Conservation (phyloP, 2,329 filamentous ascomycete species). For the Microdochium trichocladiopsis region DNA sequence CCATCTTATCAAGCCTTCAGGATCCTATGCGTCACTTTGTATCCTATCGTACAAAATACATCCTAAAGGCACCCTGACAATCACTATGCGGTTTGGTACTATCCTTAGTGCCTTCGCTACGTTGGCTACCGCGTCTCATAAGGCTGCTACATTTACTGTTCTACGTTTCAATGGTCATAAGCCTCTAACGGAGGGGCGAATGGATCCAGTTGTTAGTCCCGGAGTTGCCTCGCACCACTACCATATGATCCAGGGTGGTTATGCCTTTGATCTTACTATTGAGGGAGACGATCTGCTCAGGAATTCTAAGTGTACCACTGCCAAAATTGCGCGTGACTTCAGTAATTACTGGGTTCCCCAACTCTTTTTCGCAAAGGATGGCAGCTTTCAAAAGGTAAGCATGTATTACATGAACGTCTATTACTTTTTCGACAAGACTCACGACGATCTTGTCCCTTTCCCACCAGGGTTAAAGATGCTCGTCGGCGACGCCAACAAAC, state of each 20-base stretch:
- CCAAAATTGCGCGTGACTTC: conserved; percentile 59
- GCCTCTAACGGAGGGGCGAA: conserved; percentile 50
- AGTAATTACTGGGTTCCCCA: conserved; percentile 74
- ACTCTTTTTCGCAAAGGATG: conserved; percentile 61
- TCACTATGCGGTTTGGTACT: conserved; percentile 26
- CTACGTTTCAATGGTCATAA: conserved; percentile 63
- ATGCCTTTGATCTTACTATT: conserved; percentile 56
- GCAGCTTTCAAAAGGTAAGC: conserved; percentile 59
- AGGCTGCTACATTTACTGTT: conserved; percentile 54
- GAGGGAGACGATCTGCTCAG: conserved; percentile 48
- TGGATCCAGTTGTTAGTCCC: conserved; percentile 63
- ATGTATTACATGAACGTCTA: conserved; percentile 70
- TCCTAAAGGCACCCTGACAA: too few species aligned
- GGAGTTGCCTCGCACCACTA: conserved; percentile 54
- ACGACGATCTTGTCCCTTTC: conserved; percentile 63
- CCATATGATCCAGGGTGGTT: conserved; percentile 66
- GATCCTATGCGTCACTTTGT: too few species aligned
- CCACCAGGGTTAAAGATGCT: conserved; percentile 66
- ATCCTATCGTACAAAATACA: too few species aligned
- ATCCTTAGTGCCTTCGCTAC: conserved; percentile 27
- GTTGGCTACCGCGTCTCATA: conserved; percentile 32
- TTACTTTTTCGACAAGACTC: conserved; percentile 63
- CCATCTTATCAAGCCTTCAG: too few species aligned
- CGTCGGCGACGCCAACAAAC: conserved; percentile 53
- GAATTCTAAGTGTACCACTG: conserved; percentile 63